These are phyloP conservation scores for Phoma sp. DNA, from an alignment of 2,329 filamentous ascomycete species.

Conservation along the genomic window DNA sequence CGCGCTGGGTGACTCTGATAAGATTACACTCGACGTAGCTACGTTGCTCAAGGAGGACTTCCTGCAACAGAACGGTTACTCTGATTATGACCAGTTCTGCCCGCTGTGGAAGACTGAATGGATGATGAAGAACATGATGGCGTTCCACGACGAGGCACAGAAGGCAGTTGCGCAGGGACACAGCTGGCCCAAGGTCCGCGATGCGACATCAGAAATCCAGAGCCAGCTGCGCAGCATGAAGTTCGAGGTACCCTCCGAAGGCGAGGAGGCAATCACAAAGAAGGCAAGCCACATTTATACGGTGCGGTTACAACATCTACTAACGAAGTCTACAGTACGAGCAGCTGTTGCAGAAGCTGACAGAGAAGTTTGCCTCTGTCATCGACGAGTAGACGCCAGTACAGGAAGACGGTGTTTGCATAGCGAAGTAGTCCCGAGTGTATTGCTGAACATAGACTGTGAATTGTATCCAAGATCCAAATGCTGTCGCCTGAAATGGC, in stretches of 20 bases:
- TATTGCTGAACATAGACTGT: slow-evolving; percentile 35
- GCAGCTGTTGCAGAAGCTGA: slow-evolving; percentile 87
- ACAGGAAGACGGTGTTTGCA: slow-evolving; percentile 27
- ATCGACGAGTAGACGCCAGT: slow-evolving; percentile 78
- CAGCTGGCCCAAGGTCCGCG: slow-evolving; percentile 90
- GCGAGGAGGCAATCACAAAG: slow-evolving; percentile 79
- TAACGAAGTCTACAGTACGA: slow-evolving; percentile 75
- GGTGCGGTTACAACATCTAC: slow-evolving; percentile 14
- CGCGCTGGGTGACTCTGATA: slow-evolving; percentile 93
- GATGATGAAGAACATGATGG: slow-evolving; percentile 99
- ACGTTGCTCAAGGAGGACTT: slow-evolving; percentile 97
- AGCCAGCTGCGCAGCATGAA: slow-evolving; percentile 88
- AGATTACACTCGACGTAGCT: slow-evolving; percentile 95
- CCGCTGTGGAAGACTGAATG: slow-evolving; percentile 99
- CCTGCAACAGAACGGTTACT: slow-evolving; percentile 98
- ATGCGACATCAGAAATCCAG: slow-evolving; percentile 88
- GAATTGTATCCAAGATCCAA: slow-evolving; percentile 34
- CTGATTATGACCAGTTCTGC: slow-evolving; percentile 98
- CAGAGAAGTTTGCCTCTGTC: slow-evolving; percentile 96
- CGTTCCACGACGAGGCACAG: slow-evolving; percentile 96
- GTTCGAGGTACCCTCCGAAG: slow-evolving; percentile 90
- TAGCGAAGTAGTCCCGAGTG: slow-evolving; percentile 38
- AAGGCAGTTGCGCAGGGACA: slow-evolving; percentile 93
- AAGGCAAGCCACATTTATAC: slow-evolving; percentile 66
- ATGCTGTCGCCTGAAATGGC: slow-evolving; percentile 43